phyloP scores from a whole-genome alignment of 2,329 filamentous ascomycete genomes.

The Macrophomina tecta region DNA sequence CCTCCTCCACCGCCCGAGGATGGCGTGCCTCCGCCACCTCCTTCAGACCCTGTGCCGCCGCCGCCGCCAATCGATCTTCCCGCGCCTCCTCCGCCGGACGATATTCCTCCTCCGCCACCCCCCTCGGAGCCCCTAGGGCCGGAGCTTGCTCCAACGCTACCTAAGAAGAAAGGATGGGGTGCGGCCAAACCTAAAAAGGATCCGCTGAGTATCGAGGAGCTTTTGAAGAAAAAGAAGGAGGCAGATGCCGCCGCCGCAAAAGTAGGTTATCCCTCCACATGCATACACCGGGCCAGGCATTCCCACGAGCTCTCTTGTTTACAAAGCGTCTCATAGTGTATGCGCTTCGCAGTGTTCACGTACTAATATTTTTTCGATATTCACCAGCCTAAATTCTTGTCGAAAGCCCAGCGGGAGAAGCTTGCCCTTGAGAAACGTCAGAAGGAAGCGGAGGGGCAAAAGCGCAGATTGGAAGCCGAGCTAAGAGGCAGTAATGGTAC shows the following conservation, averaged over 20 bases:
- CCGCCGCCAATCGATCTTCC: slow-evolving; percentile 37
- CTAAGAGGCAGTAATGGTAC: slow-evolving; percentile 17
- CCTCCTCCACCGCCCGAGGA: slow-evolving; percentile 29
- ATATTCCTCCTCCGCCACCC: slow-evolving; percentile 31
- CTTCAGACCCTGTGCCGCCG: slow-evolving; percentile 52
- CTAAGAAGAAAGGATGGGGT: slow-evolving; percentile 62
- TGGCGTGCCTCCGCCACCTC: slow-evolving; percentile 44
- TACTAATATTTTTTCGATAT: slow-evolving; percentile 31
- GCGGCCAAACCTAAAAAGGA: slow-evolving; percentile 43
- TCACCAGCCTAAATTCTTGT: slow-evolving; percentile 77
- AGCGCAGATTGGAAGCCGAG: slow-evolving; percentile 56
- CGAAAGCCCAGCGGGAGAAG: slow-evolving; percentile 80
- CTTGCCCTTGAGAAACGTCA: slow-evolving; percentile 78
- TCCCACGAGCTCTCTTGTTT: slow-evolving; percentile 26
- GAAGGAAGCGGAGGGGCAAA: slow-evolving; percentile 72
- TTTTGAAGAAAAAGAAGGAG: slow-evolving; percentile 83
- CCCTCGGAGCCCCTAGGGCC: slow-evolving; percentile 33
- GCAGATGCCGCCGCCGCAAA: slow-evolving; percentile 84
- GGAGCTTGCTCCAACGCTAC: slow-evolving; percentile 45
- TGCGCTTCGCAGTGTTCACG: slow-evolving; percentile 28
- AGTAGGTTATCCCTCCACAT: slow-evolving; percentile 45
- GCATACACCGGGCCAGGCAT: background rate
- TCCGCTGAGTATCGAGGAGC: slow-evolving; percentile 83
- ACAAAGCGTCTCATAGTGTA: slow-evolving; percentile 36
- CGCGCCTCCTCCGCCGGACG: slow-evolving; percentile 30